Conservation (phyloP, 148 eudicot genomes). For the Camellia sinensis region DNA sequence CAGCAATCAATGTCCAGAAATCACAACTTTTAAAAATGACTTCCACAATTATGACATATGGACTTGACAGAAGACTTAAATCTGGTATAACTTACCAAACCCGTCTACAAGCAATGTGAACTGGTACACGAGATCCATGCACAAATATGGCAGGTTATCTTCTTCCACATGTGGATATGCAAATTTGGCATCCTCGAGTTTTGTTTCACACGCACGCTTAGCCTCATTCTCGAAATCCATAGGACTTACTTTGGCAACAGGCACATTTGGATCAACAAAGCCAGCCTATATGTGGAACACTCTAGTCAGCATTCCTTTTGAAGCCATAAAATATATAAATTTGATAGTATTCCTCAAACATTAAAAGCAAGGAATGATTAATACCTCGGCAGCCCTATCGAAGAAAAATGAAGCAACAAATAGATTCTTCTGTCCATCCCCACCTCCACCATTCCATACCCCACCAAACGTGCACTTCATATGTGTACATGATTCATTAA, state of each 20-base stretch:
- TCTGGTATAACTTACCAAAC: slow-evolving; percentile 61
- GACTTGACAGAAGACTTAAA: background rate
- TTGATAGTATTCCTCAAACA: background rate
- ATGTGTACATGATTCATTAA: slow-evolving; percentile 86
- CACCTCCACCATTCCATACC: slow-evolving; percentile 95
- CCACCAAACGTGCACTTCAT: slow-evolving; percentile 99
- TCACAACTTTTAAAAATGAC: background rate
- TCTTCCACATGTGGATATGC: slow-evolving; percentile 57
- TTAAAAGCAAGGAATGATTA: slow-evolving; percentile 1
- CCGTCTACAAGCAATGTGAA: slow-evolving; percentile 84
- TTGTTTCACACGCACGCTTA: slow-evolving; percentile 67
- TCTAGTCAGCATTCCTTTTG: slow-evolving; percentile 1
- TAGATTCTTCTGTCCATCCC: slow-evolving; percentile 85
- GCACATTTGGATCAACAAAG: slow-evolving; percentile 53
- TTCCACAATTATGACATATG: background rate
- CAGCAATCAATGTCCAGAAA: background rate
- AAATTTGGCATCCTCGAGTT: slow-evolving; percentile 58
- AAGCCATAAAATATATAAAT: slow-evolving; percentile 1
- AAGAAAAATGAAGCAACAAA: slow-evolving; percentile 97
- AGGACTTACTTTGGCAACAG: slow-evolving; percentile 74
- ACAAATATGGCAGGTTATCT: slow-evolving; percentile 74
- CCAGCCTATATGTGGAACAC: slow-evolving; percentile 57
- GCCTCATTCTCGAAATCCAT: slow-evolving; percentile 71
- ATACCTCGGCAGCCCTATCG: slow-evolving; percentile 97
- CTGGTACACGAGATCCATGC: slow-evolving; percentile 96